Percentiles rank a stretch among this genome's conserved stretches.
phyloP scores from a whole-genome alignment of 768 basidiomycete species.

The Lactifluus echinatus region DNA sequence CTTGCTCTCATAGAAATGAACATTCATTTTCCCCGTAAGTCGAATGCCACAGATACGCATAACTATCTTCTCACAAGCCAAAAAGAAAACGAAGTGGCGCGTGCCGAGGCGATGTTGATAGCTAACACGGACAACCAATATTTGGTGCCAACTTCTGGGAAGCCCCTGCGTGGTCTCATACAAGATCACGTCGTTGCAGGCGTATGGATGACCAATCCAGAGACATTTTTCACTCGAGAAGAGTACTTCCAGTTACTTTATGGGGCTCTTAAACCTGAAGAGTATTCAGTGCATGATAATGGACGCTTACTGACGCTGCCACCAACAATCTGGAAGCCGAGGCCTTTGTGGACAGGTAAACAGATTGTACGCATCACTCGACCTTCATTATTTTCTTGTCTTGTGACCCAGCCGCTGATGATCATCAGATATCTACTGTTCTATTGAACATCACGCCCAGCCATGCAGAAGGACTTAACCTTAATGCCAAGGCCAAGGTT shows the following conservation, averaged over 20 bases:
- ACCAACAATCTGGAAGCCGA: conserved; percentile 88
- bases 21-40: conserved; percentile 95
- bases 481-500: conserved; percentile 83
- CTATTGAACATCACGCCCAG: conserved; percentile 84
- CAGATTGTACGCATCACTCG: conserved; percentile 62
- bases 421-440: conserved; percentile 79
- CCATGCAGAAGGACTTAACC: conserved; percentile 71
- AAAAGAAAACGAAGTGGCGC: conserved; percentile 89
- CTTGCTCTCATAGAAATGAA: conserved; percentile 75
- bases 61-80: conserved; percentile 1
- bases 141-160: conserved; percentile 96
- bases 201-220: conserved; percentile 98
- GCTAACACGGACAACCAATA: conserved; percentile 99
- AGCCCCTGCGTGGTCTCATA: conserved; percentile 93
- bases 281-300: conserved; percentile 45
- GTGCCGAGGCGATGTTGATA: conserved; percentile 88
- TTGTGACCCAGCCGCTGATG: background rate
- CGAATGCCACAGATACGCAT: background rate
- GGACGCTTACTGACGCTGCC: conserved; percentile 74
- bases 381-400: background rate
- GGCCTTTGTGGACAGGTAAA: conserved; percentile 93
- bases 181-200: conserved; percentile 99
- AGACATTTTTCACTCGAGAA: conserved; percentile 89
- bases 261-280: conserved; percentile 87
- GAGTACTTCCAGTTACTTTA: conserved; percentile 96